Base-by-base conservation (phyloP, 805 yeast genomes). In the Dipodascopsis tothii region DNA sequence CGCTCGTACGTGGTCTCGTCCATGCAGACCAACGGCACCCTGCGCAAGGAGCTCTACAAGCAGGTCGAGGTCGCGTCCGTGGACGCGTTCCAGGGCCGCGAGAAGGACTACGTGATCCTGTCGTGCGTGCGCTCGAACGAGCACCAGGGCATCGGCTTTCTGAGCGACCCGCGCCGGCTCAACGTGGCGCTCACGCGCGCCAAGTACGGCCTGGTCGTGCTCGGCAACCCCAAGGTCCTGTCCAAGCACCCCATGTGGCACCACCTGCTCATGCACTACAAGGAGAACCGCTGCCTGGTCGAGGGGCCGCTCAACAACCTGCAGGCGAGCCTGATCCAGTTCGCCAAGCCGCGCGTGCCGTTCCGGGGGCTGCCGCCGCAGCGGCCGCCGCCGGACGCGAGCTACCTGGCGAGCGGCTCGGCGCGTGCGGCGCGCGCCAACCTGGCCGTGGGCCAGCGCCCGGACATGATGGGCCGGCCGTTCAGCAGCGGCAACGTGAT, bases 31-130 rank as follows among this genome's bases (percentile, higher is more conserved):
- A 80, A 79, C 55, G 83, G 88, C 23, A 65, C 84, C 0, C 59
- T 81, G 59, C 81, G 79, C 42, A 75, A 76, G 51, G 80, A 78
- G 1, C 63, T 75, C 27, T 85, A 85, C 60, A 62, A 70, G 39
- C 78, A 75, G 41, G 82, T 88, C 37, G 96, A 88, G 64, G 87
- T 88, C 22, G 86, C 92, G 4, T 83, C 94, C n/a, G 82, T 86
- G n/a, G 96, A 86, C 62, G 92, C 95, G 1, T 86, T 86, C 67
- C 95, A 86, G 64, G 95, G 95, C 23, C 72, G 94, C 55, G 95
- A 85, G 57, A 86, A 84, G 64, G 87, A 83, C 56, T 80, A 78
- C 45, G 80, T 86, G 33, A 72, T 87, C 19, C 68, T 86, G 48
- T 78, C 92, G 2, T 77, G 92, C 57, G 95, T 86, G 25, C 71